phyloP scores from a whole-genome alignment of 164 flowering plant species.

The Sextonia rubra region DNA sequence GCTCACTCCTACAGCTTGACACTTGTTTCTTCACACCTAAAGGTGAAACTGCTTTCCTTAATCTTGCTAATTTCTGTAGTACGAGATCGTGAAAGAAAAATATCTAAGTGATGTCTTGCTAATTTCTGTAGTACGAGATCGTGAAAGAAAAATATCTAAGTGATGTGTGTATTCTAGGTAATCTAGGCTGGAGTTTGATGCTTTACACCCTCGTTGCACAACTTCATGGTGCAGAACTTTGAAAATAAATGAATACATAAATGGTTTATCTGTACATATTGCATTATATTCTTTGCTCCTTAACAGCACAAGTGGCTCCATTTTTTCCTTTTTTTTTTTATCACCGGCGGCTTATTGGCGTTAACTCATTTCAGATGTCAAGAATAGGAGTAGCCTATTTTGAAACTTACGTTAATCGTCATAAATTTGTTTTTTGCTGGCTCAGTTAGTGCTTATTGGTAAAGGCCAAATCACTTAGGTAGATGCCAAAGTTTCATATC shows the following conservation, averaged over 20 bases:
- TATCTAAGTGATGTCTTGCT: background rate
- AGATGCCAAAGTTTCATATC: background rate
- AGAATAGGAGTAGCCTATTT: background rate
- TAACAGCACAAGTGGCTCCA: background rate
- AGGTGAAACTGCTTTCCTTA: constrained; percentile 36
- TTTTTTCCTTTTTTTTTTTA: too few relatives aligned
- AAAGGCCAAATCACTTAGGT: background rate
- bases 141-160: too few relatives aligned
- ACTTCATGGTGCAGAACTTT: too few relatives aligned
- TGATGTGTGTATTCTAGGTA: background rate
- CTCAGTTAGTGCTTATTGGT: background rate
- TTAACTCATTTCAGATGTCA: background rate
- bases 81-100: background rate
- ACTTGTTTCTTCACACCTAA: constrained; percentile 51
- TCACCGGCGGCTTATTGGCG: background rate
- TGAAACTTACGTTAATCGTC: background rate
- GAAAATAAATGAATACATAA: too few relatives aligned
- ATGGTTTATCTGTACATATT: background rate
- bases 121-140: too few relatives aligned
- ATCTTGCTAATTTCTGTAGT: background rate
- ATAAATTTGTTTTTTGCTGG: background rate
- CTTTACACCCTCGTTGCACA: background rate
- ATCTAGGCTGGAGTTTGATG: background rate
- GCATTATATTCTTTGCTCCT: background rate
- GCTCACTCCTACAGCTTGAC: constrained; percentile 74